phyloP scores from a whole-genome alignment of 2,329 filamentous ascomycete genomes.

The Colletotrichum eremochloae region DNA sequence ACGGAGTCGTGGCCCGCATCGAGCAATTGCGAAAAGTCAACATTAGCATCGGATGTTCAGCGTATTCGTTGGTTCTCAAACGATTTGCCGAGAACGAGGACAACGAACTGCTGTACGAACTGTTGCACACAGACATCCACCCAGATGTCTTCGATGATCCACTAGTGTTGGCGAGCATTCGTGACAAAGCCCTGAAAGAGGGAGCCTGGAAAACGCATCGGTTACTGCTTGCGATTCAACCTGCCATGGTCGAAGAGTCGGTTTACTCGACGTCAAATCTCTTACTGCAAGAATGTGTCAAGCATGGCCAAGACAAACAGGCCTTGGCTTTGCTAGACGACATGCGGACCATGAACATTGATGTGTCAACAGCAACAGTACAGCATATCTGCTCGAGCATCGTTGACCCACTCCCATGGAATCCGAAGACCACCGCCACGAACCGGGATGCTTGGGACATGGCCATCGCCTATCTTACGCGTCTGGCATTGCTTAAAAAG shows the following conservation, averaged over 20 bases:
- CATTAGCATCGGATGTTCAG: constrained; percentile 72
- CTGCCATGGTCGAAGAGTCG: constrained; percentile 50
- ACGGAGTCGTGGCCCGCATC: constrained; percentile 71
- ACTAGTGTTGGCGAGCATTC: constrained; percentile 55
- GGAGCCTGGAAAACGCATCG: constrained; percentile 58
- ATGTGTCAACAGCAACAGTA: constrained; percentile 43
- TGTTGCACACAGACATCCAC: constrained; percentile 65
- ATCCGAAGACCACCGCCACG: neutral
- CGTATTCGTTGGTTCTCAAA: constrained; percentile 75
- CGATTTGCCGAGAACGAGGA: constrained; percentile 72
- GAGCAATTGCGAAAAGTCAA: constrained; percentile 70
- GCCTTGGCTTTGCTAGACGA: constrained; percentile 54
- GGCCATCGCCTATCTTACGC: constrained; percentile 29
- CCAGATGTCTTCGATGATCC: constrained; percentile 68
- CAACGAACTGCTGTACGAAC: constrained; percentile 59
- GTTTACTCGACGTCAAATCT: constrained; percentile 51
- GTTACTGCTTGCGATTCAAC: constrained; percentile 60
- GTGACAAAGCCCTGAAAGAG: constrained; percentile 51
- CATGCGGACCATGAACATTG: constrained; percentile 52
- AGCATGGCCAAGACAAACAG: constrained; percentile 45
- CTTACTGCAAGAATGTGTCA: constrained; percentile 50
- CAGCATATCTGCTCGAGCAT: constrained; percentile 32
- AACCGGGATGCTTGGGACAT: constrained; percentile 17
- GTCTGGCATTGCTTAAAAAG: constrained; percentile 22
- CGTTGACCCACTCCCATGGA: constrained; percentile 28